Evolutionary conservation across 176 grass and related monocot species (phyloP).

Genomic region (Oropetium thomaeum): DNA sequence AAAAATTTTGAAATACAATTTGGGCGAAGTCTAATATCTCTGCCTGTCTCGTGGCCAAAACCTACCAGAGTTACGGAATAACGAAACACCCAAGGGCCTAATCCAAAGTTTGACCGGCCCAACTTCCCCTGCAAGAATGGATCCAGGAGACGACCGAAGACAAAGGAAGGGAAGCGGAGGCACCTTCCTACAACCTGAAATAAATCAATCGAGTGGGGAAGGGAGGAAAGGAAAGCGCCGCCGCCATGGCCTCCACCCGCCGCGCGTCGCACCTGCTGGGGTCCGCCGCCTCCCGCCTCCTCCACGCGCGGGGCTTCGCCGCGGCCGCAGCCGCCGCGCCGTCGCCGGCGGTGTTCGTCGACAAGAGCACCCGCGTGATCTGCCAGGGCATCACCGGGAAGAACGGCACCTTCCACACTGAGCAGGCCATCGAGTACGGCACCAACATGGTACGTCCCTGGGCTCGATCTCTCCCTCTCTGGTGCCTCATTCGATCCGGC

Average conservation of each 20-base stretch:
- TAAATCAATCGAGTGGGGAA: slow-evolving; percentile 39
- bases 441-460: slow-evolving; percentile 75
- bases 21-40: background rate
- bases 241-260: slow-evolving; percentile 57
- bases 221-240: background rate
- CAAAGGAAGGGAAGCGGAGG: slow-evolving; percentile 6
- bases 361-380: slow-evolving; percentile 99
- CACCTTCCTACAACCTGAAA: slow-evolving; percentile 18
- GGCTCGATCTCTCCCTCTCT: background rate
- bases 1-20: too few relatives aligned
- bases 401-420: slow-evolving; percentile 99
- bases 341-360: slow-evolving; percentile 83
- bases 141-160: slow-evolving; percentile 15
- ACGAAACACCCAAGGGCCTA: background rate
- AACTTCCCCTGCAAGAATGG: slow-evolving; percentile 56
- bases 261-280: slow-evolving; percentile 69
- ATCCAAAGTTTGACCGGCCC: slow-evolving; percentile 19
- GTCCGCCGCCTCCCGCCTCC: slow-evolving; percentile 57
- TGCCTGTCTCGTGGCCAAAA: background rate
- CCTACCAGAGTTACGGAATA: background rate
- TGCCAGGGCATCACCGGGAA: slow-evolving; percentile 99
- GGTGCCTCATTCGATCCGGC: background rate
- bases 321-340: slow-evolving; percentile 61
- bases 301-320: slow-evolving; percentile 56
- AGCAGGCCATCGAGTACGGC: slow-evolving; percentile 99